These are phyloP conservation scores for Scutellospora calospora DNA, from an alignment of 371 early-diverging fungal species.

Conservation along the genomic window DNA sequence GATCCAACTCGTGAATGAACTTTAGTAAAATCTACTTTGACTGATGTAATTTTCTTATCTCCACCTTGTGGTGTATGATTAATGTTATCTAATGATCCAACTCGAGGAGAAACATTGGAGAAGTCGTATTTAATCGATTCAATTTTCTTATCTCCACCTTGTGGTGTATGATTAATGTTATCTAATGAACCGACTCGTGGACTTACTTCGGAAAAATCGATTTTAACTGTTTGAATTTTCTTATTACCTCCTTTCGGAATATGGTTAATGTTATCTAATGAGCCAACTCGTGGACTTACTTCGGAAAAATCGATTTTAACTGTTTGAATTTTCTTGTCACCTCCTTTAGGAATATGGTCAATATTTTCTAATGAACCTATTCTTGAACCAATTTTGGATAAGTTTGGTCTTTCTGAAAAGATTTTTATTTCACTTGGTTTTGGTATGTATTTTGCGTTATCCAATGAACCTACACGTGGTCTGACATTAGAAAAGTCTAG, in stretches of 20 bases:
- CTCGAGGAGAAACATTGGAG: constrained; percentile 14
- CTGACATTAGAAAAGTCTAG: constrained; percentile 20
- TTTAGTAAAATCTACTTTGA: constrained; percentile 2
- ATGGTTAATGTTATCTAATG: constrained; percentile 23
- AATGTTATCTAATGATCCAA: constrained; percentile 41
- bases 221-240: not conserved
- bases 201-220: not conserved
- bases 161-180: constrained; percentile 35
- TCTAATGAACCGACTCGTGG: constrained; percentile 38
- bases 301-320: not conserved
- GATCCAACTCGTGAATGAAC: constrained; percentile 32
- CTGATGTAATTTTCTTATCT: not conserved
- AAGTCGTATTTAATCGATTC: not conserved
- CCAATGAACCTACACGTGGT: constrained; percentile 39
- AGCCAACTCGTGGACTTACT: not conserved
- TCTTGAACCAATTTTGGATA: constrained; percentile 22
- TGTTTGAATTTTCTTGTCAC: not conserved
- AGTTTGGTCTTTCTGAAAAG: constrained; percentile 4
- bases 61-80: constrained; percentile 8
- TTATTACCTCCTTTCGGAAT: not conserved
- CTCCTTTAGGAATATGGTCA: constrained; percentile 19
- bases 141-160: constrained; percentile 18
- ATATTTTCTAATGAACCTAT: constrained; percentile 40
- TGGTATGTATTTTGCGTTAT: constrained; percentile 16
- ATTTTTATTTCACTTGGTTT: constrained; percentile 15